Evolutionary conservation across 139 green algal species (phyloP), one percentile per base, ranked within the genome.

Genomic region (Tetradesmus obliquus): DNA sequence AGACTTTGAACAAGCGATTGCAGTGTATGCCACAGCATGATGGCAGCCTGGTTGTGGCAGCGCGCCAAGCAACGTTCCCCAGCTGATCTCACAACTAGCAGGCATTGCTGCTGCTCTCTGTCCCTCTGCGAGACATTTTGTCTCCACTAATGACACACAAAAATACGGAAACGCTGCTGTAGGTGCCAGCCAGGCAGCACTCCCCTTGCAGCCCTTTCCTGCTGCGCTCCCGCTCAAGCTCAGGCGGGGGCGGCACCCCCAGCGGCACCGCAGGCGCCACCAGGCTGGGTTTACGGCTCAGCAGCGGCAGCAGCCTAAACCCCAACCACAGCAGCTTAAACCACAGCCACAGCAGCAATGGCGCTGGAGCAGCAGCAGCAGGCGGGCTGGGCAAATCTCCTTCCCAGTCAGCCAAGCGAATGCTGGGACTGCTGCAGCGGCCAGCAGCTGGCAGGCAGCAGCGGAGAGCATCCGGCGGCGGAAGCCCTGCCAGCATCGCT

Each of bases 381-480:
- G 83, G 9, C 3, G 83, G 57, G 2, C 51, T 88, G 12, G 84
- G 58, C 60, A 55, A 9, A 8, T 87, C 82, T 22, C 82, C 82
- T 55, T 87, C 82, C 0, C 82, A 87, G 15, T 54, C 82, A 74
- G 82, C 82, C 8, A 87, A 87, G 55, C 60, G 82, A 45, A 72
- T 87, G 54, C 54, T 87, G 82, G 55, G 51, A 5, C 74, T 82
- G 80, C 80, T 85, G 80, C 80, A 62, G 80, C 80, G 24, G n/a
- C 9, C 74, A 82, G 74, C 24, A 82, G 60, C 32, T 45, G n/a
- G 66, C 66, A 76, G n/a, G 66, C 66, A 76, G 66, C 66, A n/a
- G 17, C 66, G 66, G 17, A 17, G 20, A 17, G 76, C 76, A 82
- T 15, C 76, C 5, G 7, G 1, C 7, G 76, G 24, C 20, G 76